Conservation (phyloP, 495 filamentous ascomycete species). For the Annulohypoxylon moriforme region DNA sequence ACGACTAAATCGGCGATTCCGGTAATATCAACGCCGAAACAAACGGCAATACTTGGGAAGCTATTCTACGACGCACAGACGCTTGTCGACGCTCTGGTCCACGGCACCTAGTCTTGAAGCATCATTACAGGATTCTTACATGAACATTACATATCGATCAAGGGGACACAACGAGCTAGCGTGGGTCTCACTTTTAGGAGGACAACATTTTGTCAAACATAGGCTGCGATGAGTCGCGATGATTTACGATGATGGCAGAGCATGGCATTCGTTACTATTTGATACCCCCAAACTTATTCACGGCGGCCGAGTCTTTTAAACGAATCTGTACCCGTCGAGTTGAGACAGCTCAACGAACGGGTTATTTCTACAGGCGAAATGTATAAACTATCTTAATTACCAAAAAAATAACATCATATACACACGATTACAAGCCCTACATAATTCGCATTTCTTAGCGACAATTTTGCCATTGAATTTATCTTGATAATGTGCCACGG, state of each 20-base stretch:
- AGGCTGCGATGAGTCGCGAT: slow-evolving; percentile 10
- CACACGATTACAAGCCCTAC: neutral
- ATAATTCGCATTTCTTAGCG: no score
- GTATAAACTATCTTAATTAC: neutral
- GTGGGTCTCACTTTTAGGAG: neutral
- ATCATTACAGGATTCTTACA: neutral
- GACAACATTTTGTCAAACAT: neutral
- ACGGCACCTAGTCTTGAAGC: slow-evolving; percentile 20
- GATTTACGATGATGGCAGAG: slow-evolving; percentile 10
- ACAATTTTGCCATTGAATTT: no score
- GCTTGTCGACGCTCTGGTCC: slow-evolving; percentile 33
- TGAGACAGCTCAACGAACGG: neutral
- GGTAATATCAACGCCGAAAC: slow-evolving; percentile 32
- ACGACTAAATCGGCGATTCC: slow-evolving; percentile 39
- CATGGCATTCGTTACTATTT: slow-evolving; percentile 21
- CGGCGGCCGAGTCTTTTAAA: slow-evolving; percentile 13
- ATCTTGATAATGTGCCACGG: no score
- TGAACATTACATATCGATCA: neutral
- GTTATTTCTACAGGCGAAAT: neutral
- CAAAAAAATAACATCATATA: neutral
- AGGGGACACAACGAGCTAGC: neutral
- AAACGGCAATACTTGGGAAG: slow-evolving; percentile 34
- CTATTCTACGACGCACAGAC: slow-evolving; percentile 36
- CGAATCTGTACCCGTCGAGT: slow-evolving; percentile 1
- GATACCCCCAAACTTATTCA: slow-evolving; percentile 20